Conservation (phyloP, 352 stramenopile species). For the Phytophthora podocarpi region DNA sequence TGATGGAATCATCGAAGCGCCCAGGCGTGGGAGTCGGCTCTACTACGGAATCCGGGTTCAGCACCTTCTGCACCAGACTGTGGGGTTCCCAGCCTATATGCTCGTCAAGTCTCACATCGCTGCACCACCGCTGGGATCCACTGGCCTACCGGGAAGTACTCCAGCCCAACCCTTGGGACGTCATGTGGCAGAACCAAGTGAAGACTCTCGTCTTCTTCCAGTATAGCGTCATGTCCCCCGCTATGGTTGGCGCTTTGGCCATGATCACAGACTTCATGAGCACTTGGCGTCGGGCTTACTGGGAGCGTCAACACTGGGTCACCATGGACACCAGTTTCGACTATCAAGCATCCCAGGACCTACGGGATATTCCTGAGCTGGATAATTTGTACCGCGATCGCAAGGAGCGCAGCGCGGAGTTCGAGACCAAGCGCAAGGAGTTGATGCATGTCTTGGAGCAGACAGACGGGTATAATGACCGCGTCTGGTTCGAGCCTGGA, state of each 20-base stretch:
- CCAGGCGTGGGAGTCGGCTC: too few relatives aligned
- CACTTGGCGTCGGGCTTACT: neutral
- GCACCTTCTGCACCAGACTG: neutral
- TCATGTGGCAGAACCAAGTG: neutral
- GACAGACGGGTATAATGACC: neutral
- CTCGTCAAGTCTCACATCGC: neutral
- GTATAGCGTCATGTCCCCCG: too few relatives aligned
- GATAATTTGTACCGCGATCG: neutral
- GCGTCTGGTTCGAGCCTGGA: neutral
- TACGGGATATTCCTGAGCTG: neutral
- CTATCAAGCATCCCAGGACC: neutral
- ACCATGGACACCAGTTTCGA: neutral
- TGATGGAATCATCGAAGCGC: neutral
- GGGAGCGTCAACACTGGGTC: neutral
- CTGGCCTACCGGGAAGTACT: neutral
- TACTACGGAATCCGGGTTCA: neutral
- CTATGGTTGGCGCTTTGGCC: too few relatives aligned
- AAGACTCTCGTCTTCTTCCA: neutral
- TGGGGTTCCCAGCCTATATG: neutral
- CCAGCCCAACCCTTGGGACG: neutral
- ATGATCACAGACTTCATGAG: neutral
- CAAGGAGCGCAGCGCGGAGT: neutral
- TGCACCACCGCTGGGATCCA: neutral
- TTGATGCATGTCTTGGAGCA: neutral
- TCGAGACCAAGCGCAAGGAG: neutral